A percentile compares a stretch with the other conserved stretches of the same genome.
phyloP scores from a whole-genome alignment of 169 alveolate genomes.

The Babesia sp. region DNA sequence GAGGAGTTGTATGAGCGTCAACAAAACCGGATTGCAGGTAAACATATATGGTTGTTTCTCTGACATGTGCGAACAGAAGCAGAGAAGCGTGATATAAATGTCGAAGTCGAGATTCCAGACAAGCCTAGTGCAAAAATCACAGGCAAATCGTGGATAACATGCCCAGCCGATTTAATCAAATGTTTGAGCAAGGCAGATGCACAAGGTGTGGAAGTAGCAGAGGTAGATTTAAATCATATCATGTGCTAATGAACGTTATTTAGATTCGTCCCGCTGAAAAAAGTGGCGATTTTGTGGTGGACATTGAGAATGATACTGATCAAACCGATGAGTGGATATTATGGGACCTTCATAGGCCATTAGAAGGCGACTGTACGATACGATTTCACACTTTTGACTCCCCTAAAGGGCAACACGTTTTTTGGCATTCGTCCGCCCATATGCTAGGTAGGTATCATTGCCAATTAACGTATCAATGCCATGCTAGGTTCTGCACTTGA shows the following conservation, averaged over 20 bases:
- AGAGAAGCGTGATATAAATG: slow-evolving; percentile 33
- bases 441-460: slow-evolving; percentile 79
- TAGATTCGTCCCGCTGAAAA: slow-evolving; percentile 2
- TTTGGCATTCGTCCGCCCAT: slow-evolving; percentile 99
- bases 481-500: slow-evolving; percentile 90
- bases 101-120: slow-evolving; percentile 32
- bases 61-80: slow-evolving; percentile 9
- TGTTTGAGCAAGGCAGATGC: slow-evolving; percentile 42
- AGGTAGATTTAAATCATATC: slow-evolving; percentile 11
- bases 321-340: slow-evolving; percentile 73
- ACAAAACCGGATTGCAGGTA: slow-evolving; percentile 65
- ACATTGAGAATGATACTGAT: slow-evolving; percentile 44
- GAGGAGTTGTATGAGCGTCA: slow-evolving; percentile 80
- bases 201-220: slow-evolving; percentile 47
- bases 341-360: slow-evolving; percentile 96
- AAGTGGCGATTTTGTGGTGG: slow-evolving; percentile 18
- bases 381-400: slow-evolving; percentile 90
- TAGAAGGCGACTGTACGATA: slow-evolving; percentile 93
- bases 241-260: background rate
- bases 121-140: slow-evolving; percentile 5
- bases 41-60: no score
- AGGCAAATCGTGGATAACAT: slow-evolving; percentile 44
- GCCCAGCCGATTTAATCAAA: slow-evolving; percentile 49
- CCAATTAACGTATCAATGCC: background rate
- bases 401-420: slow-evolving; percentile 91